Evolutionary conservation across 2,329 filamentous ascomycete species (phyloP).

Genomic region (Lachnellula suecica): DNA sequence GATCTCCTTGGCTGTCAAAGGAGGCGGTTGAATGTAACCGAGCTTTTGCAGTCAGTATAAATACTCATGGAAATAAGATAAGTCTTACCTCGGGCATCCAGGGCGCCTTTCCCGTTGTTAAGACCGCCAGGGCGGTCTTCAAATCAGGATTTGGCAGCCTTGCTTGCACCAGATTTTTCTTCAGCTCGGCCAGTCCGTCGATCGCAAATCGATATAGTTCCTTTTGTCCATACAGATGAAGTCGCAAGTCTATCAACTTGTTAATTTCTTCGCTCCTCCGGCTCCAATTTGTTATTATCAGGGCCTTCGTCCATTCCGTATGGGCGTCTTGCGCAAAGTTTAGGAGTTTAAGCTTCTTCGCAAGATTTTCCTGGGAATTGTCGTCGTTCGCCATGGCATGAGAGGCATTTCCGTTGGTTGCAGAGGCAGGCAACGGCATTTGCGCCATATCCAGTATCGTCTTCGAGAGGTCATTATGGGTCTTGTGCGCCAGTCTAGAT

Average conservation of each 20-base stretch:
- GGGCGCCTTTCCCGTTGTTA: constrained; percentile 74
- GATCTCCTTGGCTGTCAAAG: constrained; percentile 69
- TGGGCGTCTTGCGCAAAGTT: constrained; percentile 79
- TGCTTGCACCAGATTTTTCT: constrained; percentile 68
- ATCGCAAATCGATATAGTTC: constrained; percentile 59
- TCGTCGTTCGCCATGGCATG: constrained; percentile 48
- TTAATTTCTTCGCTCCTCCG: constrained; percentile 75
- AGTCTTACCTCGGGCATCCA: constrained; percentile 75
- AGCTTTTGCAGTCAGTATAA: constrained; percentile 47
- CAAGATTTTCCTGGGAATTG: constrained; percentile 61
- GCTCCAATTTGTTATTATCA: constrained; percentile 90
- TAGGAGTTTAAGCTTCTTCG: constrained; percentile 74
- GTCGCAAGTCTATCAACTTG: constrained; percentile 83
- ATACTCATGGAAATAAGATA: neutral
- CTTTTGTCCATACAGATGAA: constrained; percentile 67
- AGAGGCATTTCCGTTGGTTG: constrained; percentile 51
- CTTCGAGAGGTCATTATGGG: constrained; percentile 74
- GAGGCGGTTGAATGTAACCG: constrained; percentile 73
- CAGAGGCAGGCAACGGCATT: constrained; percentile 57
- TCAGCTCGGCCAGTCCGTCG: constrained; percentile 67
- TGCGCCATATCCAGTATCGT: constrained; percentile 69
- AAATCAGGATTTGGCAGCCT: constrained; percentile 88
- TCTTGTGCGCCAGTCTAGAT: constrained; percentile 76
- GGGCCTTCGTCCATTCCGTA: constrained; percentile 86
- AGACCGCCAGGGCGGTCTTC: constrained; percentile 80